These are phyloP conservation scores for Saccharomyces eubayanus DNA, from an alignment of 805 yeast genomes.

Conservation along the genomic window DNA sequence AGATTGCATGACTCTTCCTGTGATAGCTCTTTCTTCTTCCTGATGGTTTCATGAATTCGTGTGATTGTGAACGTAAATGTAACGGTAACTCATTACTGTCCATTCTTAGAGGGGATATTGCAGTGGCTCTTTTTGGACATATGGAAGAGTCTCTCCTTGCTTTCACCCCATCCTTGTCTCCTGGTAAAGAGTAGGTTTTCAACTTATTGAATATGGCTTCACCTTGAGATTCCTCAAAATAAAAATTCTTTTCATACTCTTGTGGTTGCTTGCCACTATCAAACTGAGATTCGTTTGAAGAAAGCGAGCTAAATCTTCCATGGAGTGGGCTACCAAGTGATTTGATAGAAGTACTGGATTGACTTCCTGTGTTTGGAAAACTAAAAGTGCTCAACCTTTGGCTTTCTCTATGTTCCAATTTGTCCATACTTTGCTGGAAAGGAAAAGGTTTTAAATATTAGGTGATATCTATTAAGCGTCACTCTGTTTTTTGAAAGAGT, in stretches of 20 bases:
- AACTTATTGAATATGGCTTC: constrained; percentile 9
- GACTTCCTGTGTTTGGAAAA: constrained; percentile 1
- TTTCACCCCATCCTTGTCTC: not conserved
- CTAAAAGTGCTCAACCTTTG: constrained; percentile 3
- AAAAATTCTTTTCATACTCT: not conserved
- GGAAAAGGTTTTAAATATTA: not conserved
- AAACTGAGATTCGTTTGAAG: not conserved
- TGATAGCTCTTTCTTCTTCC: constrained; percentile 2
- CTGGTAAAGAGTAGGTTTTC: constrained; percentile 1
- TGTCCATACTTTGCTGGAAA: not conserved
- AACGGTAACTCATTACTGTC: not conserved
- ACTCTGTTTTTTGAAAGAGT: not conserved
- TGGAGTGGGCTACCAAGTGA: not conserved
- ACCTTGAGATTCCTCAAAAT: constrained; percentile 6
- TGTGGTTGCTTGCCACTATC: not conserved
- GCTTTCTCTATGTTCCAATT: not conserved
- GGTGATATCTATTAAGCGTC: not conserved
- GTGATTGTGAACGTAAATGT: not conserved
- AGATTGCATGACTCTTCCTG: constrained; percentile 9
- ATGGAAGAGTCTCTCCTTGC: not conserved
- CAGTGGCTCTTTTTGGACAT: not conserved
- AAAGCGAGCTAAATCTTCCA: not conserved
- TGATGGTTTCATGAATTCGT: not conserved
- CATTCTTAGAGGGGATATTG: not conserved
- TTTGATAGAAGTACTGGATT: not conserved